phyloP scores from a whole-genome alignment of 2,329 filamentous ascomycete species.

The Monosporascus sp. region DNA sequence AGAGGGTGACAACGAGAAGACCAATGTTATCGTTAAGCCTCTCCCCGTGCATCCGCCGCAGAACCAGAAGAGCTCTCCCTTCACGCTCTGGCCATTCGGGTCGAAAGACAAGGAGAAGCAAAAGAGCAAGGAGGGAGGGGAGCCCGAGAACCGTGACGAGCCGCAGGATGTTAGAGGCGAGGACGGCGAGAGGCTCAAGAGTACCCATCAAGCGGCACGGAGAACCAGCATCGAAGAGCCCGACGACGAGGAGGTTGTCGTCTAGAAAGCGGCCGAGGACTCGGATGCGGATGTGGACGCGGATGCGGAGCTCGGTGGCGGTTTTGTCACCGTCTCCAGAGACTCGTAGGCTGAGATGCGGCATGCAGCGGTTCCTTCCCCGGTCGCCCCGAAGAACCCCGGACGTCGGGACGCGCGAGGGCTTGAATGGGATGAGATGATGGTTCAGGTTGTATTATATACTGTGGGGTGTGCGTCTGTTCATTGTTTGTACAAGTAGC shows the following conservation, averaged over 20 bases:
- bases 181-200: constrained; percentile 36
- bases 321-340: constrained; percentile 7
- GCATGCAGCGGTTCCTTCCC: too few species aligned
- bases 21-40: constrained; percentile 45
- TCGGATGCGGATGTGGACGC: constrained; percentile 3
- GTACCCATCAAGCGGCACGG: constrained; percentile 46
- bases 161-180: constrained; percentile 30
- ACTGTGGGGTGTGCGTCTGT: background rate
- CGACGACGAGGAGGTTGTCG: constrained; percentile 38
- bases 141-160: constrained; percentile 26
- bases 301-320: constrained; percentile 5
- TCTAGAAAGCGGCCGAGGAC: constrained; percentile 21
- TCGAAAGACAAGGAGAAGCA: constrained; percentile 27
- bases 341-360: too few species aligned
- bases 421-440: background rate
- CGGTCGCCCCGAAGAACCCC: too few species aligned
- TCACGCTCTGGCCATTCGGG: constrained; percentile 53
- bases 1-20: constrained; percentile 17
- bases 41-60: constrained; percentile 46
- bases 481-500: background rate
- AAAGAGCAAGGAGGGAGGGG: constrained; percentile 27
- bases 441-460: background rate
- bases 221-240: constrained; percentile 56
- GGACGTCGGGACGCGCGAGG: background rate
- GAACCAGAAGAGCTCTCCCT: constrained; percentile 29